Base-by-base conservation (phyloP, 208 protist species). In the Zelonia costaricensis region DNA sequence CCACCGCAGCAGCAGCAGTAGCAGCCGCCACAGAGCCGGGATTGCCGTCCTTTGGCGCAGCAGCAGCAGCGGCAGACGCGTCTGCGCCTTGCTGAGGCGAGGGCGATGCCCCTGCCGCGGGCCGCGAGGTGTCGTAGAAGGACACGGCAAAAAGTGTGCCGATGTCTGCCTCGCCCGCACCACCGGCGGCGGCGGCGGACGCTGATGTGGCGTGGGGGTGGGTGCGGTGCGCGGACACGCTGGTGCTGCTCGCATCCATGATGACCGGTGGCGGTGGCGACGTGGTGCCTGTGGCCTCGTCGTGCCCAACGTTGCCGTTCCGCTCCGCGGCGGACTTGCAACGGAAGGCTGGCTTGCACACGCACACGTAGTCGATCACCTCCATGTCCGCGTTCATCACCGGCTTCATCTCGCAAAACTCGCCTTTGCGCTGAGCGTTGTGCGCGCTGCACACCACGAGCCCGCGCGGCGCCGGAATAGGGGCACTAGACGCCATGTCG, bases 311-410 rank as follows among this genome's bases (percentile, higher is more conserved):
- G 28, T 3, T 27, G 22, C 39, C 33, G 18, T n/a, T 15, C 45
- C 33, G 22, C 6, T 70, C 35, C 10, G 5, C n/a, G 4, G 44
- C 28, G 13, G 64, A 48, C 33, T 60, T 72, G 60, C 86, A 92
- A 7, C 49, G 38, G 39, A 58, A 54, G 4, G 40, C 70, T 0
- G 73, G 68, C 52, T 56, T 78, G 67, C 86, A 93, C 1, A 78
- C 57, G 44, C 82, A 93, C 28, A 72, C 67, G 40, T 84, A 82
- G 25, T 63, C 75, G 27, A 90, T 56, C 20, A 90, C 62, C 25
- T 84, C 69, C 56, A 78, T 82, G 42, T 93, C 86, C 2, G 86
- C 86, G 52, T 93, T 80, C 59, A 78, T 69, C 8, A 93, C 62
- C 15, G 82, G 74, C 49, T 40, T 69, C 47, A 62, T 45, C 36